Evolutionary conservation across 2,329 filamentous ascomycete genomes (phyloP).

Genomic region (Apiospora koreana): DNA sequence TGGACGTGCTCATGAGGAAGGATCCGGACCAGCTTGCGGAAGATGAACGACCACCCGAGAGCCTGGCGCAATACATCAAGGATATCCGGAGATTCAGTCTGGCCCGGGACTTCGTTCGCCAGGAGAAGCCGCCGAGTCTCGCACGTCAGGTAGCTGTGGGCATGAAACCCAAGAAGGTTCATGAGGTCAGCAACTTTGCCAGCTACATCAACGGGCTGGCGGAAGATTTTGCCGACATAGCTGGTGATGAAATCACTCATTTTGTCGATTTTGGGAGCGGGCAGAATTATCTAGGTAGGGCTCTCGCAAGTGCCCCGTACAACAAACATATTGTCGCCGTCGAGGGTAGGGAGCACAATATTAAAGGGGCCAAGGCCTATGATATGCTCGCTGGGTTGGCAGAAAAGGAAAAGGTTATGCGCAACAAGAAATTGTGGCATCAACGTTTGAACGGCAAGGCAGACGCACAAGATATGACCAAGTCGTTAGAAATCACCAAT

Average conservation of each 20-base stretch:
- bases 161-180: conserved; percentile 95
- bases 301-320: conserved; percentile 82
- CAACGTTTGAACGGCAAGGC: conserved; percentile 40
- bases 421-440: conserved; percentile 81
- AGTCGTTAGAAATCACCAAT: conserved; percentile 7
- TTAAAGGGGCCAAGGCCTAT: conserved; percentile 78
- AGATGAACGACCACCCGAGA: conserved; percentile 45
- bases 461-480: conserved; percentile 41
- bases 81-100: conserved; percentile 72
- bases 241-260: conserved; percentile 70
- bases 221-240: conserved; percentile 57
- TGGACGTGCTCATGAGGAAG: conserved; percentile 80
- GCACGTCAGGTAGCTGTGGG: conserved; percentile 76
- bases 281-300: conserved; percentile 91
- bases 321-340: conserved; percentile 87
- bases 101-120: conserved; percentile 56
- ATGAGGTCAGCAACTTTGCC: conserved; percentile 92
- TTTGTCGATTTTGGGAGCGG: conserved; percentile 95
- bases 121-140: conserved; percentile 55
- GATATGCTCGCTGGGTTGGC: conserved; percentile 81
- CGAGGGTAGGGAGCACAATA: conserved; percentile 84
- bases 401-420: conserved; percentile 70
- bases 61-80: conserved; percentile 71
- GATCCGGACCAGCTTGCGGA: conserved; percentile 54
- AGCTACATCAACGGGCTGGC: conserved; percentile 70